Evolutionary conservation across 306 rosid genomes (phyloP), one percentile per base, ranked within the genome.

Genomic region (Vigna hirtella): DNA sequence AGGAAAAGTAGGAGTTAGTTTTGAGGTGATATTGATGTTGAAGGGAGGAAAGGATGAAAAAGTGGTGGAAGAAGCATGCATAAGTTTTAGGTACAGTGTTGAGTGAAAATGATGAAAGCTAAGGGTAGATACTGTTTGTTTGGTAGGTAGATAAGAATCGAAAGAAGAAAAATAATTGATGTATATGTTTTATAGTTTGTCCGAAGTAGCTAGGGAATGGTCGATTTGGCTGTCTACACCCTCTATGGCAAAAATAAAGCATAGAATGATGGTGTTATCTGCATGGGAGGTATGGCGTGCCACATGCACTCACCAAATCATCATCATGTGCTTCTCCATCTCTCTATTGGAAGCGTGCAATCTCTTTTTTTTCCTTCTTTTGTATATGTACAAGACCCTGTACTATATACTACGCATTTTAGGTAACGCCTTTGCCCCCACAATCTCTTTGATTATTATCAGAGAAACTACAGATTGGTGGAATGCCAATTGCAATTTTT

Each of bases 241-340:
- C 66, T 70, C 81, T 45, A 63, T 45, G 53, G 77, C 87, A 77
- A 76, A 74, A 70, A 51, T 69, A n/a, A 69, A 75, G 64, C 74
- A 70, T 66, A 43, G 63, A 89, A 91, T 91, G 84, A 91, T 89
- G 91, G 5, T 91, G 93, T 82, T 85, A 72, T 84, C 73, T 88
- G 86, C 91, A 82, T 84, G 89, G 88, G 90, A 84, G 79, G 79
- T 83, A 70, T 89, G 85, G 94, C 93, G 91, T 91, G 97, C 87
- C 49, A 63, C 74, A 55, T 81, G 79, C 85, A 85, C 89, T 90
- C 90, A 83, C 82, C 75, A 87, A 71, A 6, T 30, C 5, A 30
- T 67, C 84, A 79, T 82, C 77, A 82, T 82, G 48, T 32, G 5
- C 28, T 47, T 62, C 81, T 70, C 79, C 66, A 52, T 47, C 51